Evolutionary conservation across 1,284 basidiomycete species (phyloP).

Genomic region (Pascua guehoae): DNA sequence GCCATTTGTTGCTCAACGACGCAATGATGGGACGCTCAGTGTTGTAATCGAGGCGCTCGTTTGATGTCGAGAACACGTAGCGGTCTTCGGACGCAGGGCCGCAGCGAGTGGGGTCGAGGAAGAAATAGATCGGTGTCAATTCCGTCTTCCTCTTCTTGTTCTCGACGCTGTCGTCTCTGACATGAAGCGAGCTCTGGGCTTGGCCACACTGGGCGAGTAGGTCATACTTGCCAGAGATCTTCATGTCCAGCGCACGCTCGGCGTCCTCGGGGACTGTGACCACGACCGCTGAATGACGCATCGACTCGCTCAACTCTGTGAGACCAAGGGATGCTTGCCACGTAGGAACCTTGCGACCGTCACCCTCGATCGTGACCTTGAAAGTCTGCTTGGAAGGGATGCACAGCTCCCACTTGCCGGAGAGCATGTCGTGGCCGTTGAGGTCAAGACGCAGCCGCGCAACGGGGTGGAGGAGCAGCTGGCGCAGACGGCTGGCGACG

Average conservation of each 20-base stretch:
- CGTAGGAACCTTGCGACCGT: conserved; percentile 68
- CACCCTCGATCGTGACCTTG: conserved; percentile 61
- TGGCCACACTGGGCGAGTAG: conserved; percentile 84
- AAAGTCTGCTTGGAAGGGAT: conserved; percentile 63
- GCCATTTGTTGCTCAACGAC: conserved; percentile 68
- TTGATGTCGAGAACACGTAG: conserved; percentile 78
- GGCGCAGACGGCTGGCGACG: conserved; percentile 74
- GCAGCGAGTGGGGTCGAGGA: conserved; percentile 78
- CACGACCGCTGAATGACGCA: conserved; percentile 65
- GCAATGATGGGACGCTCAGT: conserved; percentile 72
- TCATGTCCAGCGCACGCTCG: conserved; percentile 63
- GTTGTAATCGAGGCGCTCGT: conserved; percentile 71
- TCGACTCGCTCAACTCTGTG: conserved; percentile 62
- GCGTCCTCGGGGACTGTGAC: conserved; percentile 59
- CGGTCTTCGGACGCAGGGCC: conserved; percentile 67
- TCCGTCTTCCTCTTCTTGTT: conserved; percentile 50
- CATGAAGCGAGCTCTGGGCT: conserved; percentile 77
- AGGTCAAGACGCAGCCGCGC: conserved; percentile 62
- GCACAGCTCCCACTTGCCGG: conserved; percentile 76
- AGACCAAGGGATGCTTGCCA: conserved; percentile 86
- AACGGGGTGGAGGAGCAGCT: conserved; percentile 68
- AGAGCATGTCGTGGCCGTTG: conserved; percentile 54
- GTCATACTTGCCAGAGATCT: conserved; percentile 73
- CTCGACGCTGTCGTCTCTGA: conserved; percentile 40
- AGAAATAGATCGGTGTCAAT: conserved; percentile 69